A percentile compares a stretch with the other conserved stretches of the same genome.
Conservation (phyloP, 345 rosid species). For the Arabis hirsuta region DNA sequence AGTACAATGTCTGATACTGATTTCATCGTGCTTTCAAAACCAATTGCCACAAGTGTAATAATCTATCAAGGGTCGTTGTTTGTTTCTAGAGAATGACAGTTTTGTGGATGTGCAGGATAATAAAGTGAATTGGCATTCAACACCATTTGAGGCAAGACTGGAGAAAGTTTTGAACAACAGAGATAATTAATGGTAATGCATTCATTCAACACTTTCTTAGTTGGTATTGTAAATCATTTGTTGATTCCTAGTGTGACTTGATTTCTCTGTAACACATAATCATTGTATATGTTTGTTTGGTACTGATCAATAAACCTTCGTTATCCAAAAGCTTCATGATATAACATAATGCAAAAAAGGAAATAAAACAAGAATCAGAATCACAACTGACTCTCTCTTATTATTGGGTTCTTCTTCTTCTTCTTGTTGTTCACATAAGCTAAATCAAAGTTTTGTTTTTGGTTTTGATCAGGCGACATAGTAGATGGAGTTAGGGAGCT, state of each 20-base stretch:
- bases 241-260: neutral
- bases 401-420: constrained; percentile 3
- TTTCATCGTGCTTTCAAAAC: neutral
- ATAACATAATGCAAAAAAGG: neutral
- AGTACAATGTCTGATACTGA: neutral
- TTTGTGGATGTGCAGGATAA: constrained; percentile 69
- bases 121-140: constrained; percentile 86
- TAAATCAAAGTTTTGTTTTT: constrained; percentile 21
- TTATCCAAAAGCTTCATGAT: constrained; percentile 11
- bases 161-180: constrained; percentile 80
- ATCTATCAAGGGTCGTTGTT: neutral
- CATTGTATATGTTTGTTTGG: constrained; percentile 2
- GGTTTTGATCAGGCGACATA: constrained; percentile 48
- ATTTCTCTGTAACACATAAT: neutral
- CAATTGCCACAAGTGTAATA: neutral
- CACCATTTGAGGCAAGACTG: constrained; percentile 91
- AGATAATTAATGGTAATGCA: constrained; percentile 27
- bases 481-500: constrained; percentile 87
- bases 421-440: constrained; percentile 15
- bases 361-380: constrained; percentile 22
- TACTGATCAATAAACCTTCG: constrained; percentile 1
- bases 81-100: constrained; percentile 52
- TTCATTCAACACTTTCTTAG: too few species aligned
- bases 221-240: constrained; percentile 5
- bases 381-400: constrained; percentile 13